These are phyloP conservation scores for Penicillium diatomitis DNA, from an alignment of 495 filamentous ascomycete species.

Conservation along the genomic window DNA sequence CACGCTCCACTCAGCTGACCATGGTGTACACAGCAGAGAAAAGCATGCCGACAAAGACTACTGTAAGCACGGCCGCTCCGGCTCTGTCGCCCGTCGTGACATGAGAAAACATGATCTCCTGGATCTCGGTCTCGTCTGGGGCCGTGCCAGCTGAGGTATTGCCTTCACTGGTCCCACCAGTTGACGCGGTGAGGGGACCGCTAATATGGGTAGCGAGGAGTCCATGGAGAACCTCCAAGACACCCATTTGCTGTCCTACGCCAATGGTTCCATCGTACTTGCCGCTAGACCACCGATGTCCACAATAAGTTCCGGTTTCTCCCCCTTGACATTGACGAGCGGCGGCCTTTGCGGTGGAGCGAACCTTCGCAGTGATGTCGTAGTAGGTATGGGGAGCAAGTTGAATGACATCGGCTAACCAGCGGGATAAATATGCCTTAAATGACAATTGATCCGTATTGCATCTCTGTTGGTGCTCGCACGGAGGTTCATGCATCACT, in stretches of 20 bases:
- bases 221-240: constrained; percentile 58
- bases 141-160: constrained; percentile 52
- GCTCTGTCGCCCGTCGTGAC: constrained; percentile 23
- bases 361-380: constrained; percentile 53
- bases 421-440: constrained; percentile 79
- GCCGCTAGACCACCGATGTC: constrained; percentile 51
- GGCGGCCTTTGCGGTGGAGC: constrained; percentile 56
- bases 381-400: constrained; percentile 58
- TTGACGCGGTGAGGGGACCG: constrained; percentile 51
- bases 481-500: constrained; percentile 58
- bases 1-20: not conserved
- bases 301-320: constrained; percentile 43
- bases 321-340: constrained; percentile 61
- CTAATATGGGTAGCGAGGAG: constrained; percentile 39
- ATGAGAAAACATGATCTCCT: constrained; percentile 2
- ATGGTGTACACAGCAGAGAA: constrained; percentile 8
- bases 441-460: constrained; percentile 72
- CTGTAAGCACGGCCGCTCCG: constrained; percentile 26
- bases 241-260: constrained; percentile 64
- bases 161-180: constrained; percentile 68
- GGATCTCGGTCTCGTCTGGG: constrained; percentile 3
- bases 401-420: constrained; percentile 61
- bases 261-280: constrained; percentile 48
- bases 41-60: constrained; percentile 7
- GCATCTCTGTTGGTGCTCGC: constrained; percentile 49